These are phyloP conservation scores for Rosa rugosa DNA, from an alignment of 306 rosid species.

Conservation along the genomic window DNA sequence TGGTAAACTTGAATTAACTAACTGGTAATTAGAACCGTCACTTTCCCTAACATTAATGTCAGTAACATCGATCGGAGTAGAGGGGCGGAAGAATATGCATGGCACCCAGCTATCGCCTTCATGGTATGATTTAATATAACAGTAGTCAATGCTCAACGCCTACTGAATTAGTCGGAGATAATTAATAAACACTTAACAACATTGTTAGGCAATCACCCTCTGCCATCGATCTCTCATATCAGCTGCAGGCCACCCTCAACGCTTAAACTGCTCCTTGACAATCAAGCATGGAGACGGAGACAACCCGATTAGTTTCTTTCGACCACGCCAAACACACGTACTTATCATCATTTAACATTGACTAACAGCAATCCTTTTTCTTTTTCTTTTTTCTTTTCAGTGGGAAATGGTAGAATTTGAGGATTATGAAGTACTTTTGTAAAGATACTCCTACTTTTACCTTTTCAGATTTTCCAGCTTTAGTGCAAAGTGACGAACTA, in stretches of 20 bases:
- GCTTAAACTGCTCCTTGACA: not conserved
- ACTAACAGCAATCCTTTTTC: not conserved
- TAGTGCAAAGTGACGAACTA: not conserved
- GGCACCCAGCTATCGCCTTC: not conserved
- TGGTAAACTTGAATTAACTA: not conserved
- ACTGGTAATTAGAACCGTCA: not conserved
- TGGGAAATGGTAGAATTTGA: not conserved
- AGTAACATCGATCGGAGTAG: not conserved
- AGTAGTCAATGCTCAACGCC: not conserved
- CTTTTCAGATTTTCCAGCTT: not conserved
- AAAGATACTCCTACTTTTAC: not conserved
- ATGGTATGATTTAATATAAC: not conserved
- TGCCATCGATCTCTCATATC: not conserved
- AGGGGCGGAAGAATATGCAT: not conserved
- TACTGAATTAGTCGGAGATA: not conserved
- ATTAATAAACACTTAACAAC: not conserved
- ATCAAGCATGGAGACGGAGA: not conserved
- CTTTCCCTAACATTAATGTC: not conserved
- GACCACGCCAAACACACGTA: conserved; percentile 4
- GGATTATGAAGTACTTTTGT: not conserved
- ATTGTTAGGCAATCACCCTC: not conserved
- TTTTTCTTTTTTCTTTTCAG: not conserved
- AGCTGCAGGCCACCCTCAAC: not conserved
- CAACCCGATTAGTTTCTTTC: not conserved
- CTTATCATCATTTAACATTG: not conserved